These are phyloP conservation scores for Hypoxylon rubiginosum DNA, from an alignment of 2,329 filamentous ascomycete species.

Conservation along the genomic window DNA sequence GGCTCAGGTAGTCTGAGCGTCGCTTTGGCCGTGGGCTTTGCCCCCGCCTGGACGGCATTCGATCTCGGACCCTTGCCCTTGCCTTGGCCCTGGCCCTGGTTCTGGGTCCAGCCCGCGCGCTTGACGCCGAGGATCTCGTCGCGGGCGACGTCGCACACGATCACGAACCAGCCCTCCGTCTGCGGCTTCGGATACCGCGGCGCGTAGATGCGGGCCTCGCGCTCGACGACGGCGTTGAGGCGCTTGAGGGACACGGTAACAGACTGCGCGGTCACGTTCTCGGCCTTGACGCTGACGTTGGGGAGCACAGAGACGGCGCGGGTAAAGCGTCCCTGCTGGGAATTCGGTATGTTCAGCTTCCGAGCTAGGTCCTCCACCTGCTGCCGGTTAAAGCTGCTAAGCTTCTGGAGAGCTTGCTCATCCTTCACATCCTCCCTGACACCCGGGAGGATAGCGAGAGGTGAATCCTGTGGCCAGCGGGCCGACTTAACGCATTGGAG, in stretches of 20 bases:
- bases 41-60: conserved; percentile 55
- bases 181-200: conserved; percentile 95
- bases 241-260: conserved; percentile 75
- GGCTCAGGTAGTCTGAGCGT: conserved; percentile 71
- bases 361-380: conserved; percentile 59
- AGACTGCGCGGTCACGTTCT: conserved; percentile 71
- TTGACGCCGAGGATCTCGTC: conserved; percentile 91
- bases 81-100: no score
- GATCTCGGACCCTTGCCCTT: conserved; percentile 7
- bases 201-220: conserved; percentile 83
- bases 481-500: conserved; percentile 94
- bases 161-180: conserved; percentile 91
- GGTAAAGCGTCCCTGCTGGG: conserved; percentile 62
- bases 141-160: conserved; percentile 75
- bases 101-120: conserved; percentile 78
- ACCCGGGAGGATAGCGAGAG: conserved; percentile 83
- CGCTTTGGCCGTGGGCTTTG: conserved; percentile 66
- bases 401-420: conserved; percentile 57
- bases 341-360: conserved; percentile 63
- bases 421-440: conserved; percentile 63
- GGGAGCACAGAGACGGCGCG: conserved; percentile 78
- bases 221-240: conserved; percentile 73
- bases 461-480: conserved; percentile 87
- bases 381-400: conserved; percentile 45
- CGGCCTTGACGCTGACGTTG: conserved; percentile 72